These are phyloP conservation scores for Auxenochlorella pyrenoidosa DNA, from an alignment of 139 green algal species.

Conservation along the genomic window DNA sequence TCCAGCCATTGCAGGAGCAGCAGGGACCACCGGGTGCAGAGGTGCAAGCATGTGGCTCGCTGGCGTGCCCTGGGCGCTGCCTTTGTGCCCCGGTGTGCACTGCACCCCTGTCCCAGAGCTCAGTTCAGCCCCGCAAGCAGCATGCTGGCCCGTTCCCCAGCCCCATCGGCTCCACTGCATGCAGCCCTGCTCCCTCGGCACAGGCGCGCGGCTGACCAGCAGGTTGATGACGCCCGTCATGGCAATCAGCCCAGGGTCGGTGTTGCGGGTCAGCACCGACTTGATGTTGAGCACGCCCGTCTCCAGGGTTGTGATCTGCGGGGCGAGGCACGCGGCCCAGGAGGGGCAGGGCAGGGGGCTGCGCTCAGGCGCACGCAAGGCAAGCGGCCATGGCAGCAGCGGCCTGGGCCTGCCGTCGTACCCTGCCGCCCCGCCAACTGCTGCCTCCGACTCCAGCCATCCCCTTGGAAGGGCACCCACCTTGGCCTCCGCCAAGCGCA, in stretches of 20 bases:
- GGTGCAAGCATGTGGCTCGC: too few species aligned
- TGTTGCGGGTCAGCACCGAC: constrained; percentile 28
- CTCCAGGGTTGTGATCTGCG: constrained; percentile 29
- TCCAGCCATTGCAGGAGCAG: too few species aligned
- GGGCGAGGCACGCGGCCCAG: neutral
- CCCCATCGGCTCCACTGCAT: neutral
- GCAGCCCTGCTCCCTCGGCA: neutral
- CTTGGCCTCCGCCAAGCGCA: constrained; percentile 29
- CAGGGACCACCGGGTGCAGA: too few species aligned
- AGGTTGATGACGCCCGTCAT: constrained; percentile 45
- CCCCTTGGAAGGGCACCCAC: constrained; percentile 10
- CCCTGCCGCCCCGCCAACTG: too few species aligned
- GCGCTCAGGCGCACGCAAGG: neutral
- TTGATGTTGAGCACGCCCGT: constrained; percentile 29
- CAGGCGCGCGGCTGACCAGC: neutral
- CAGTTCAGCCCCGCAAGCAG: neutral
- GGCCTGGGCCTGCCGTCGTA: too few species aligned
- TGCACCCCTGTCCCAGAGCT: neutral
- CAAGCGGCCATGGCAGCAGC: neutral
- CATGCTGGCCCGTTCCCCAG: too few species aligned
- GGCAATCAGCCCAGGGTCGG: constrained; percentile 38
- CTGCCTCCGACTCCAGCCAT: too few species aligned
- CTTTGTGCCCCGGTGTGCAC: neutral
- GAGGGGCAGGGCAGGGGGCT: neutral
- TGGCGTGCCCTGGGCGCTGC: too few species aligned